phyloP scores from a whole-genome alignment of 495 filamentous ascomycete species.

The Aspergillus heteromorphus region DNA sequence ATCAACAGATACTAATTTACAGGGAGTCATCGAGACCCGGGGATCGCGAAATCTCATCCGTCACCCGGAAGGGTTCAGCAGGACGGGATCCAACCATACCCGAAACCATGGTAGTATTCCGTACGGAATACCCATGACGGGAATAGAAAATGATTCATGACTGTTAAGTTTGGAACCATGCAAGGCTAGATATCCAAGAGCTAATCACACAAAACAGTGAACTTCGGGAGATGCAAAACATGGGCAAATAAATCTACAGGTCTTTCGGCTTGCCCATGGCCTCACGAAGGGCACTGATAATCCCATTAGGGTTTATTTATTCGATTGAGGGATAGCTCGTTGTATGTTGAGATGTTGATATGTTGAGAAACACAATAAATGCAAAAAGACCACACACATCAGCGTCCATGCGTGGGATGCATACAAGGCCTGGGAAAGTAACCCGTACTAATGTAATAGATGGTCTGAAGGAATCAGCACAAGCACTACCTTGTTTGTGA shows the following conservation, averaged over 20 bases:
- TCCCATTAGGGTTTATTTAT: too few species aligned
- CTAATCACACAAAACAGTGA: background rate
- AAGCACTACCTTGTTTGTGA: too few species aligned
- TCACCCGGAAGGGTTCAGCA: background rate
- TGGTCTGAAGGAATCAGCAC: too few species aligned
- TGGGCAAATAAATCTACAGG: background rate
- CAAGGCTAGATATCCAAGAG: background rate
- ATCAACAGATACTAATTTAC: conserved; percentile 23
- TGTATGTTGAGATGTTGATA: too few species aligned
- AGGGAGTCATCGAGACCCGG: conserved; percentile 13
- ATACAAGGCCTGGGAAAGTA: background rate
- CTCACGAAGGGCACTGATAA: too few species aligned
- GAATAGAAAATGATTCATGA: conserved; percentile 4
- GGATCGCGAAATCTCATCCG: conserved; percentile 6
- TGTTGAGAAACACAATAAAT: background rate
- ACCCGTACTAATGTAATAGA: too few species aligned
- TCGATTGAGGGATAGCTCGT: too few species aligned
- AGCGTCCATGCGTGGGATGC: background rate
- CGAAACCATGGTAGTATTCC: background rate
- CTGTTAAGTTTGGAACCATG: background rate
- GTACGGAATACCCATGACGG: background rate
- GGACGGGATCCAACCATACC: conserved; percentile 2
- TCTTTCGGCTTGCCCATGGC: background rate
- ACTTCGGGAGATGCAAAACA: background rate
- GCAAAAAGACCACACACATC: background rate